Conservation (phyloP, 139 green algal species). For the Coelastrella sp. region DNA sequence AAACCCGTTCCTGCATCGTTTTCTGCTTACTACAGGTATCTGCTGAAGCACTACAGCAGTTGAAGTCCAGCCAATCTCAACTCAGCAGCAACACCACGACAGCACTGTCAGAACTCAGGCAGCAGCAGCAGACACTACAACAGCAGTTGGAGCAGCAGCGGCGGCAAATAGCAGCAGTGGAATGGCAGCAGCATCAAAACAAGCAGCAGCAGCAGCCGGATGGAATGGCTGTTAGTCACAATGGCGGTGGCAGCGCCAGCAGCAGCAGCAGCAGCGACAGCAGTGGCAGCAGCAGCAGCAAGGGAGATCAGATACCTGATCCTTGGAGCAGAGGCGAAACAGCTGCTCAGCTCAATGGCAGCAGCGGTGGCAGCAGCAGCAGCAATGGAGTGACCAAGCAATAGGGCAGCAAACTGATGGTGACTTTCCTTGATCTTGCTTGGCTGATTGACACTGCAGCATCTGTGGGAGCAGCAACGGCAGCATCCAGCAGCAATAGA, state of each 20-base stretch:
- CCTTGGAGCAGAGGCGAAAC: background rate
- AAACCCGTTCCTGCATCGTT: background rate
- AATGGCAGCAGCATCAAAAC: slow-evolving; percentile 1
- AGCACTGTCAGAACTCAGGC: background rate
- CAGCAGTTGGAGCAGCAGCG: slow-evolving; percentile 20
- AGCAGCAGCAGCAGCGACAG: background rate
- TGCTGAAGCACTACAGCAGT: slow-evolving; percentile 31
- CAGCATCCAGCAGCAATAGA: background rate
- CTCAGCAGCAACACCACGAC: slow-evolving; percentile 20
- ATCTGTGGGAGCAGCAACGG: background rate
- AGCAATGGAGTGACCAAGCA: no score
- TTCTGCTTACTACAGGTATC: background rate
- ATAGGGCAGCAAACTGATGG: background rate
- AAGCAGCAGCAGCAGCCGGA: background rate
- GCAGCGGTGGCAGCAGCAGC: no score
- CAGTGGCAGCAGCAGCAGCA: background rate
- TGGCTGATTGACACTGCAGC: background rate
- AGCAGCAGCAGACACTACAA: slow-evolving; percentile 26
- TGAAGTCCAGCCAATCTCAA: slow-evolving; percentile 6
- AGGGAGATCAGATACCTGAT: background rate
- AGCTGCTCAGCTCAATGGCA: background rate
- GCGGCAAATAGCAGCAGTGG: background rate
- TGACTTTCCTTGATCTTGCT: no score
- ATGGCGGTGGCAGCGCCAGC: background rate
- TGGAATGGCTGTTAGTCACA: background rate